phyloP scores from a whole-genome alignment of 768 basidiomycete species.

The Paxillus ammoniavirescens region DNA sequence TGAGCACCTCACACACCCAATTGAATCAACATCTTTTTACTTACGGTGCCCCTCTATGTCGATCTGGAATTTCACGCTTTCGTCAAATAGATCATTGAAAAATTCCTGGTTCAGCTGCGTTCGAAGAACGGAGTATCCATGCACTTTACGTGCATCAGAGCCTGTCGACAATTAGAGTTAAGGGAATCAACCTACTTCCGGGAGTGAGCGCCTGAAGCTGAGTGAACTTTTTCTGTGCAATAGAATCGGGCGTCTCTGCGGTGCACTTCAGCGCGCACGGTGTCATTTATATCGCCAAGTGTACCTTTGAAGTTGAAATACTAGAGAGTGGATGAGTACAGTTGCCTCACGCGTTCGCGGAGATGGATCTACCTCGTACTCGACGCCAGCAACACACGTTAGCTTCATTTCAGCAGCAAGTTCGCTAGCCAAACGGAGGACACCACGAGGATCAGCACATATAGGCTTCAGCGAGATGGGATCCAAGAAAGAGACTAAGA shows the following conservation, averaged over 20 bases:
- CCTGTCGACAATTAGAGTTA: background rate
- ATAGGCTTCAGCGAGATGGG: conserved; percentile 80
- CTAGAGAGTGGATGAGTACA: conserved; percentile 35
- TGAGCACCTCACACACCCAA: conserved; percentile 4
- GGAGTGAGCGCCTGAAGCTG: conserved; percentile 80
- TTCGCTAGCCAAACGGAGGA: conserved; percentile 59
- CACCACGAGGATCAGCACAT: conserved; percentile 83
- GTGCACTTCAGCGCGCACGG: conserved; percentile 5
- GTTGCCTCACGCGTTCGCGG: background rate
- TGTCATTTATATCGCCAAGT: background rate
- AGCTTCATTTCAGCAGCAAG: conserved; percentile 48
- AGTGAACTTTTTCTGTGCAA: conserved; percentile 75
- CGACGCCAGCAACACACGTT: conserved; percentile 80
- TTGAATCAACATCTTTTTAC: conserved; percentile 14
- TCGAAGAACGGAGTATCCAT: conserved; percentile 92
- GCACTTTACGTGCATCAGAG: conserved; percentile 56
- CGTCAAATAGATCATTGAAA: conserved; percentile 86
- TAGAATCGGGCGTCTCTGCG: conserved; percentile 75
- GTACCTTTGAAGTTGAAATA: conserved; percentile 92
- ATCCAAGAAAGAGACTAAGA: conserved; percentile 87
- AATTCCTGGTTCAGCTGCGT: conserved; percentile 88
- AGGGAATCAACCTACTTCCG: conserved; percentile 65
- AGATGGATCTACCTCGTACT: conserved; percentile 73
- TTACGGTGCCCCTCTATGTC: conserved; percentile 85
- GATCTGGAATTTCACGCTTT: conserved; percentile 68